These are phyloP conservation scores for Fagopyrum tataricum DNA, from an alignment of 148 eudicot genomes.

Conservation along the genomic window DNA sequence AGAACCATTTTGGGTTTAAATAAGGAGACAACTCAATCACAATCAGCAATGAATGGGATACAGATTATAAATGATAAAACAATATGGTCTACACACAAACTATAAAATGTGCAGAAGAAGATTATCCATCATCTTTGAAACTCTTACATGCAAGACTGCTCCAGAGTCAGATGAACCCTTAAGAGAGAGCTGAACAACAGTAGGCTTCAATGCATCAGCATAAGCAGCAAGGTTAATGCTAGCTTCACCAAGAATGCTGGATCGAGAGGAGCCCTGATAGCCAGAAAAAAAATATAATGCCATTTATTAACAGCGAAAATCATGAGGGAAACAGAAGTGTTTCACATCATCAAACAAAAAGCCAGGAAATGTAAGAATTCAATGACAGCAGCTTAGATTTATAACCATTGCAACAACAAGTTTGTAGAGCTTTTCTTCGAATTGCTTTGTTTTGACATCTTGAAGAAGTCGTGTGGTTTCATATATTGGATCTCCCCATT, in stretches of 20 bases:
- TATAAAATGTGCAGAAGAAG: slow-evolving; percentile 7
- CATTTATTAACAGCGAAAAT: not conserved
- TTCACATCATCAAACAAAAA: not conserved
- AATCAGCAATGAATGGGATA: not conserved
- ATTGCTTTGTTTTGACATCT: slow-evolving; percentile 71
- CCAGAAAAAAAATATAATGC: slow-evolving; percentile 4
- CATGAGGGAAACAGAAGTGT: not conserved
- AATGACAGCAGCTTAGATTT: not conserved
- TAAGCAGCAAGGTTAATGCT: slow-evolving; percentile 87
- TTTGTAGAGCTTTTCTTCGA: slow-evolving; percentile 88
- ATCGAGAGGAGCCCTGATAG: slow-evolving; percentile 81
- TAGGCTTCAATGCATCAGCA: slow-evolving; percentile 79
- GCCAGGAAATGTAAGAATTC: not conserved
- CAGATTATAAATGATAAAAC: not conserved
- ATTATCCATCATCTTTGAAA: not conserved
- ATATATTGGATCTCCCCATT: slow-evolving; percentile 98
- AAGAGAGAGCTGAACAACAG: slow-evolving; percentile 60
- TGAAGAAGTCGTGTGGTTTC: slow-evolving; percentile 95
- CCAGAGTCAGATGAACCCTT: slow-evolving; percentile 83
- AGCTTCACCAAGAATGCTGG: slow-evolving; percentile 95
- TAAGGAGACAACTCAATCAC: not conserved
- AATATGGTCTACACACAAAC: not conserved
- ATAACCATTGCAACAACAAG: slow-evolving; percentile 88
- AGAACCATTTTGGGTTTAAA: not conserved
- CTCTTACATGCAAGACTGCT: slow-evolving; percentile 76